phyloP scores from a whole-genome alignment of 345 rosid species.

The Eucalyptus coolabah region DNA sequence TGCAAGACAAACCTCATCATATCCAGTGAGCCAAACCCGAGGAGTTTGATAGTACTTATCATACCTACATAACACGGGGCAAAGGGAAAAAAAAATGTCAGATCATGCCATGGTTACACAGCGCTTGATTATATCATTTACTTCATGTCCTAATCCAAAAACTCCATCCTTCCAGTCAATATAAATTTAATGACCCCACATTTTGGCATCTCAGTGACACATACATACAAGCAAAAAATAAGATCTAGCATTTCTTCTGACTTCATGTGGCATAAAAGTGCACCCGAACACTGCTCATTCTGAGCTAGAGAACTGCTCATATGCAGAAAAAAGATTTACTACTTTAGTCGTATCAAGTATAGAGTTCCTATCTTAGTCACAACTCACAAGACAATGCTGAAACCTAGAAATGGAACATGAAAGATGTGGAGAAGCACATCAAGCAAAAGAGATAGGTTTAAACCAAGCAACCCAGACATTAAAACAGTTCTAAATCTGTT shows the following conservation, averaged over 20 bases:
- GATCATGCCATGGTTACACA: neutral
- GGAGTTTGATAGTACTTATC: conserved; percentile 94
- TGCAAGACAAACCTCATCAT: conserved; percentile 57
- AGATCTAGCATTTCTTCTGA: neutral
- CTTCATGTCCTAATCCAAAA: neutral
- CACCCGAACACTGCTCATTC: neutral
- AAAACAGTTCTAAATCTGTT: neutral
- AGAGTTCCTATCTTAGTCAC: neutral
- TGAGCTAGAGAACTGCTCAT: neutral
- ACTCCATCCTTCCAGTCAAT: neutral
- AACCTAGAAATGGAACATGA: neutral
- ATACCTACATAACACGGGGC: conserved; percentile 33
- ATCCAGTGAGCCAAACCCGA: conserved; percentile 91
- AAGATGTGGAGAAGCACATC: neutral
- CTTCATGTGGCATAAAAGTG: neutral
- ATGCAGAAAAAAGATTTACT: neutral
- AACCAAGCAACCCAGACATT: neutral
- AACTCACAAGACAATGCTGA: neutral
- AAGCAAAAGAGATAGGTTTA: neutral
- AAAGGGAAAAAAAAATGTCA: neutral
- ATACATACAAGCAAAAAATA: neutral
- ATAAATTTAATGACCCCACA: neutral
- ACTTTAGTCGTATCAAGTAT: neutral
- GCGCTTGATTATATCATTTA: neutral
- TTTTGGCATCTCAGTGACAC: neutral